Evolutionary conservation across 1,284 basidiomycete genomes (phyloP).

Genomic region (Caloboletus firmus): DNA sequence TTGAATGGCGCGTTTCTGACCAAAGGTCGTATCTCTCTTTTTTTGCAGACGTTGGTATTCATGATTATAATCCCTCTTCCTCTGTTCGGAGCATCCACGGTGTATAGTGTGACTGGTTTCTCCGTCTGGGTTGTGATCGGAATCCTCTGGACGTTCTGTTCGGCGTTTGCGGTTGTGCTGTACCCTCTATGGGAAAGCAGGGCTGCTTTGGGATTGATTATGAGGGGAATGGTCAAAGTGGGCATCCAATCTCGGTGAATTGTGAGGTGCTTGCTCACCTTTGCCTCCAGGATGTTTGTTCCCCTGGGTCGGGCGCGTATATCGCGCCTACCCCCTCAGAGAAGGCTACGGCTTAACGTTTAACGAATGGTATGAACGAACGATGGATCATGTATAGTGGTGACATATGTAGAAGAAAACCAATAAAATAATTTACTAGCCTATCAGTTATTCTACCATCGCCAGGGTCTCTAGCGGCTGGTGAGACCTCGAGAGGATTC

Average conservation of each 20-base stretch:
- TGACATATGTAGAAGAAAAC: not conserved
- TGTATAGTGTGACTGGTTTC: conserved; percentile 69
- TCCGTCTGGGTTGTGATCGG: conserved; percentile 78
- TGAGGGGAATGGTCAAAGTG: conserved; percentile 64
- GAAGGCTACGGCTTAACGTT: conserved; percentile 3
- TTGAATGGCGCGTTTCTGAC: conserved; percentile 5
- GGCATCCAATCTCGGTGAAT: not conserved
- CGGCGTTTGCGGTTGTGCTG: conserved; percentile 74
- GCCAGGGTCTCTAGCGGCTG: not conserved
- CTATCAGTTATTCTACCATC: too few relatives aligned
- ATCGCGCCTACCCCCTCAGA: conserved; percentile 9
- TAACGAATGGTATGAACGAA: not conserved
- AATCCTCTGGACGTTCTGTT: conserved; percentile 81
- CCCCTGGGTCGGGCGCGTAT: conserved; percentile 52
- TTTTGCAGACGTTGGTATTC: conserved; percentile 56
- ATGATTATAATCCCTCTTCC: conserved; percentile 79
- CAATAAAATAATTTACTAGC: not conserved
- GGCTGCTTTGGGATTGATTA: conserved; percentile 58
- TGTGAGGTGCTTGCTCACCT: not conserved
- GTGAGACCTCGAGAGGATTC: too few relatives aligned
- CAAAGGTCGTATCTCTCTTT: not conserved
- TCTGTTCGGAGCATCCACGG: conserved; percentile 76
- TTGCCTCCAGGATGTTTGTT: conserved; percentile 45
- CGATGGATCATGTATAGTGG: not conserved
- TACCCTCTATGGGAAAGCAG: conserved; percentile 86